Conservation (phyloP, 495 filamentous ascomycete species). For the Rusavskia elegans region DNA sequence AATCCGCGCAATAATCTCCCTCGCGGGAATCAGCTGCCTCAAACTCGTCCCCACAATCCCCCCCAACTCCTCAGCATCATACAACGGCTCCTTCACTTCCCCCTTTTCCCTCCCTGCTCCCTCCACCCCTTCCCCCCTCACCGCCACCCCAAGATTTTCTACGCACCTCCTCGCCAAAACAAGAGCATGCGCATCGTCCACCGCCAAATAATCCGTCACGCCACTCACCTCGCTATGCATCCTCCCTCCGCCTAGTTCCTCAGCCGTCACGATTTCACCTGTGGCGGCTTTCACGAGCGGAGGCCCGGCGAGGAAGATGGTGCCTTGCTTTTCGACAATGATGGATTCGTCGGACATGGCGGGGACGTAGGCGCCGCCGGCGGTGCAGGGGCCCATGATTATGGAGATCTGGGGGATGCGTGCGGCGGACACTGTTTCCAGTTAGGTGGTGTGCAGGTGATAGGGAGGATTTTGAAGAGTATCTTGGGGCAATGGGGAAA, state of each 20-base stretch:
- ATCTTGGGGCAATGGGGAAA: neutral
- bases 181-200: conserved; percentile 88
- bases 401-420: conserved; percentile 90
- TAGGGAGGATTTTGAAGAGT: neutral
- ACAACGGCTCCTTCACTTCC: conserved; percentile 52
- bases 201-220: conserved; percentile 92
- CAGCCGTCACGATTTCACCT: conserved; percentile 80
- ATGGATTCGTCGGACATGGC: conserved; percentile 96
- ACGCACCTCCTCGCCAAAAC: conserved; percentile 71
- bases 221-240: conserved; percentile 82
- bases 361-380: conserved; percentile 90
- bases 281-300: conserved; percentile 95
- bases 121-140: conserved; percentile 1
- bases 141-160: conserved; percentile 75
- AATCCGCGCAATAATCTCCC: conserved; percentile 86
- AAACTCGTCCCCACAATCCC: conserved; percentile 86
- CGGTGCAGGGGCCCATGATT: conserved; percentile 96
- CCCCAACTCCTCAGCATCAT: conserved; percentile 64
- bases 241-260: conserved; percentile 86
- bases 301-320: conserved; percentile 91
- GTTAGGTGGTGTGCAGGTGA: neutral
- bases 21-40: conserved; percentile 63
- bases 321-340: conserved; percentile 87
- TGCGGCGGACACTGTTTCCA: conserved; percentile 40
- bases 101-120: neutral